A percentile compares a stretch with the other conserved stretches of the same genome.
These are phyloP conservation scores for Oemleria cerasiformis DNA, from an alignment of 306 rosid species.

Conservation along the genomic window DNA sequence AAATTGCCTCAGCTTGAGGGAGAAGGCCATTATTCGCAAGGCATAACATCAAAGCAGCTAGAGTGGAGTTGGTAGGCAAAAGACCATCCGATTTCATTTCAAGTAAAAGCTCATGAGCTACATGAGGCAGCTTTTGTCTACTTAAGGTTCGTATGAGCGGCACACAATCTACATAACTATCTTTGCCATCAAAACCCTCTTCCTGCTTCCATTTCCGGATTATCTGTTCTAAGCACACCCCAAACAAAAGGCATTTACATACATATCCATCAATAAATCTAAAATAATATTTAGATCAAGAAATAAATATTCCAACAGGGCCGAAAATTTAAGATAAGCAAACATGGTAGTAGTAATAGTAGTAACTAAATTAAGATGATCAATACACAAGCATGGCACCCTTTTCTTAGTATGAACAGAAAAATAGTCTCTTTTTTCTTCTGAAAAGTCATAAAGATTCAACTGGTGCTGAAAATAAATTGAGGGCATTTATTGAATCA, in stretches of 20 bases:
- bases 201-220: slow-evolving; percentile 32
- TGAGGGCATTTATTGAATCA: neutral
- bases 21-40: slow-evolving; percentile 45
- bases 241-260: slow-evolving; percentile 11
- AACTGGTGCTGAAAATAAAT: neutral
- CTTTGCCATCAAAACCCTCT: slow-evolving; percentile 12
- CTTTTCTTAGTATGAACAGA: neutral
- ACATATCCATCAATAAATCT: neutral
- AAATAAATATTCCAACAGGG: neutral
- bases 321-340: neutral
- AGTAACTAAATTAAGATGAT: neutral
- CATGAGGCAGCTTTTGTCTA: slow-evolving; percentile 38
- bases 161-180: slow-evolving; percentile 19
- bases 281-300: neutral
- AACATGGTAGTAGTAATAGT: neutral
- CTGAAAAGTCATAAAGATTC: neutral
- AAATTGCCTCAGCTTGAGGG: slow-evolving; percentile 43
- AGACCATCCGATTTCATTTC: slow-evolving; percentile 34
- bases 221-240: slow-evolving; percentile 37
- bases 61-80: slow-evolving; percentile 33
- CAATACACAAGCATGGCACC: neutral
- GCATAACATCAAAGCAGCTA: slow-evolving; percentile 43
- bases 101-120: slow-evolving; percentile 36
- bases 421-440: neutral
- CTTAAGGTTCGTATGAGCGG: slow-evolving; percentile 20